Conservation (phyloP, 2,329 filamentous ascomycete genomes). For the Neopestalotiopsis clavispora region DNA sequence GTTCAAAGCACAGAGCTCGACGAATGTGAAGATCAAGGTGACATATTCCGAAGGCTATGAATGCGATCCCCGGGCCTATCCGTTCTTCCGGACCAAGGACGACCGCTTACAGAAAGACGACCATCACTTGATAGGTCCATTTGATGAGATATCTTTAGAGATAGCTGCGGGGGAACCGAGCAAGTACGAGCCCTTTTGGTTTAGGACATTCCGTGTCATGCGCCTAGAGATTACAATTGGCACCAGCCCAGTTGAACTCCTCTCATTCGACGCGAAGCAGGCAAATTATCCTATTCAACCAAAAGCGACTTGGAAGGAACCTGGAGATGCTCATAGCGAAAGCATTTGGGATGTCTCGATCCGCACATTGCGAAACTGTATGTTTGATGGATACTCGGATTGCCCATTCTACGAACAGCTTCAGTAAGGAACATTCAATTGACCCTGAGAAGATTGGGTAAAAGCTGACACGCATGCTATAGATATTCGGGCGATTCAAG, state of each 20-base stretch:
- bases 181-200: conserved; percentile 16
- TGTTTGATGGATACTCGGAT: conserved; percentile 38
- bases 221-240: conserved; percentile 2
- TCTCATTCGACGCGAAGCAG: background rate
- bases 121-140: conserved; percentile 6
- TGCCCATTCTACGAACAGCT: conserved; percentile 42
- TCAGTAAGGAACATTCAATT: conserved; percentile 27
- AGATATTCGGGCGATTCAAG: conserved; percentile 27
- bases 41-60: conserved; percentile 15
- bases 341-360: conserved; percentile 17
- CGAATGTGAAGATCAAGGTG: background rate
- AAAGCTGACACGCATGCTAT: background rate
- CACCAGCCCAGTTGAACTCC: background rate
- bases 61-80: conserved; percentile 6
- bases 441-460: background rate
- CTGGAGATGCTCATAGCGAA: conserved; percentile 2
- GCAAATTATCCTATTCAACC: conserved; percentile 10
- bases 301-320: conserved; percentile 7
- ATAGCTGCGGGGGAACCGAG: background rate
- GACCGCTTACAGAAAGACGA: conserved; percentile 6
- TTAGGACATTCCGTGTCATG: conserved; percentile 11
- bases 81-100: conserved; percentile 13
- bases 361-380: conserved; percentile 30
- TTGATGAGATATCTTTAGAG: conserved; percentile 8
- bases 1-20: background rate